Evolutionary conservation across 352 stramenopile genomes (phyloP), one percentile per base, ranked within the genome.

Genomic region (Thalassiosira livingstoniorum): DNA sequence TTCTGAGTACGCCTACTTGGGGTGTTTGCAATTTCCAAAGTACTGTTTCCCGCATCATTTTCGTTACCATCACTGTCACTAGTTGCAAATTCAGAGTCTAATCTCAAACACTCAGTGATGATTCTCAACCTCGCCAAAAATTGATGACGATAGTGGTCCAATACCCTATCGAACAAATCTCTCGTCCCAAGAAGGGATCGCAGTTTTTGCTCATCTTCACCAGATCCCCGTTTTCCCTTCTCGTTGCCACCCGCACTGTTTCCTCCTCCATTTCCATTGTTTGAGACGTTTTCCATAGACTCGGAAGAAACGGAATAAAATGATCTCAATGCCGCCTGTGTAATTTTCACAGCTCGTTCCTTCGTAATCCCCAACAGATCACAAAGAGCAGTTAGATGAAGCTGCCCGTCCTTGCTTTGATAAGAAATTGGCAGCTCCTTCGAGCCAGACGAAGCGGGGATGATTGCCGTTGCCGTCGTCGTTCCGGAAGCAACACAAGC

Each of bases 91-190:
- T 77, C 83, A 32, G 83, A 75, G 65, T 92, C 87, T 21, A 92
- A 60, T 13, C 83, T 70, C 0, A 92, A 58, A 57, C 74, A 86
- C 60, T 92, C 83, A 0, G 77, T 83, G 25, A 92, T 43, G 4
- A 89, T 57, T 15, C 77, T 35, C 4, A 90, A 23, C 18, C 87
- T 51, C 0, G 72, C 78, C 29, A 88, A 54, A 18, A 85, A 86
- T 62, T 87, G 78, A 25, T 57, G 39, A 35, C 76, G 45, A 68
- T 89, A 77, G n/a, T 68, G 70, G 2, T 58, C n/a, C 1, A 87
- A n/a, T 2, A 78, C 76, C 31, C 76, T 74, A 11, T 71, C 10
- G n/a, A 90, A 79, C 5, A 90, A 54, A 51, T 80, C 67, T 0
- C 18, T 45, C 34, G 78, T 89, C 29, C 87, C 83, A 0, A 92